Percentiles rank a stretch among this genome's conserved stretches.
Evolutionary conservation across 371 early-diverging fungal genomes (phyloP).

Genomic region (Mucor sp.): DNA sequence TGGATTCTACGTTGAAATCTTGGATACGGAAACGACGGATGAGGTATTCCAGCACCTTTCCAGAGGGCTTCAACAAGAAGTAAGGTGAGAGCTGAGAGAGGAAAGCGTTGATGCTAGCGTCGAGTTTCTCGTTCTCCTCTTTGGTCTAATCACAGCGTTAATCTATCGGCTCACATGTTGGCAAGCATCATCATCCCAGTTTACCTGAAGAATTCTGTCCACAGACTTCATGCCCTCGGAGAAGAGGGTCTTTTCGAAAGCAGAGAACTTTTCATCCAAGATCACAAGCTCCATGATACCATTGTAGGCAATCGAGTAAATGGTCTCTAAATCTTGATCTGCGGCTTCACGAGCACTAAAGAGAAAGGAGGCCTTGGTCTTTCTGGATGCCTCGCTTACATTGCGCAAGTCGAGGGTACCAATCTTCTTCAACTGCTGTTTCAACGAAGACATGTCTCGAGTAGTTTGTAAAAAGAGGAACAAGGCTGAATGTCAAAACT

Average conservation of each 20-base stretch:
- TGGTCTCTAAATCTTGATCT: constrained; percentile 86
- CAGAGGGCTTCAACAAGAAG: constrained; percentile 79
- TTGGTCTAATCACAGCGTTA: constrained; percentile 53
- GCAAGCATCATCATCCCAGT: background rate
- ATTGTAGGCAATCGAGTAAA: constrained; percentile 81
- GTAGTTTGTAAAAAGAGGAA: background rate
- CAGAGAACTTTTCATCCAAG: constrained; percentile 65
- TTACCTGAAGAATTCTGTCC: constrained; percentile 76
- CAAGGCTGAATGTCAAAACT: background rate
- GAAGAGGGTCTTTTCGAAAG: constrained; percentile 81
- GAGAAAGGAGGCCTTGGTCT: constrained; percentile 75
- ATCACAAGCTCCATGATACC: constrained; percentile 79
- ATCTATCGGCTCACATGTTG: background rate
- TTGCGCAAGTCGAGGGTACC: constrained; percentile 64
- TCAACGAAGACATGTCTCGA: constrained; percentile 50
- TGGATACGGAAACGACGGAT: constrained; percentile 88
- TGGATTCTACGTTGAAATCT: constrained; percentile 81
- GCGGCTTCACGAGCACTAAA: constrained; percentile 86
- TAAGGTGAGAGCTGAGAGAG: constrained; percentile 80
- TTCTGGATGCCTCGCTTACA: constrained; percentile 50
- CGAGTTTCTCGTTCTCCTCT: constrained; percentile 81
- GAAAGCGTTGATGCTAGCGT: constrained; percentile 74
- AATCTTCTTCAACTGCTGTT: constrained; percentile 70
- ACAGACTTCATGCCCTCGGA: constrained; percentile 77
- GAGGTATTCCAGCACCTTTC: constrained; percentile 93